A percentile compares a stretch with the other conserved stretches of the same genome.
These are phyloP conservation scores for Polygonum maritimum DNA, from an alignment of 148 eudicot species.

Conservation along the genomic window DNA sequence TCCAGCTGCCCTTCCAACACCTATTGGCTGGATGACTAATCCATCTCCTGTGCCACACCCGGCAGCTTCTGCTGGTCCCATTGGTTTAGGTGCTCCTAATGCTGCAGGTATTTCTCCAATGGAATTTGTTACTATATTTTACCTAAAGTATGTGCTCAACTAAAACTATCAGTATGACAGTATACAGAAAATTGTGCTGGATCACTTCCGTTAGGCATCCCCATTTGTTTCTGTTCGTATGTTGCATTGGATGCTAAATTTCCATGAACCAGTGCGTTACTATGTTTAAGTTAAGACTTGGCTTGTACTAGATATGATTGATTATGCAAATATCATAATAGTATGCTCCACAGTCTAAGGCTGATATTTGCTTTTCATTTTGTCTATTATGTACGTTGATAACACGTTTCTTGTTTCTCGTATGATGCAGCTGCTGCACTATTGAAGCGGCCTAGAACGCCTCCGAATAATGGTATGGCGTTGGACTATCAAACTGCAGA, in stretches of 20 bases:
- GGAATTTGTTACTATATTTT: neutral
- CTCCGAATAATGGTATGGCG: constrained; percentile 51
- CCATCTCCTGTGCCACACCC: constrained; percentile 75
- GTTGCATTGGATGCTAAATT: neutral
- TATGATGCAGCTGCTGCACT: constrained; percentile 35
- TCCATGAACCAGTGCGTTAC: neutral
- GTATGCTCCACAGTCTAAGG: neutral
- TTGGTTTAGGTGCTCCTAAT: constrained; percentile 58
- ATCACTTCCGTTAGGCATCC: neutral
- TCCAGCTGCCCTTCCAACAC: constrained; percentile 51
- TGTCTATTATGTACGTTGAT: neutral
- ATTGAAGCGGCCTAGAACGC: constrained; percentile 76
- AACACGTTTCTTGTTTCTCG: neutral
- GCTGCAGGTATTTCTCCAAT: constrained; percentile 32
- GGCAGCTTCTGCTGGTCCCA: constrained; percentile 73
- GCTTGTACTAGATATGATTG: neutral
- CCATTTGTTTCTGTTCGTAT: neutral
- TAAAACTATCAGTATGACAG: neutral
- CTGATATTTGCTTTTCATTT: neutral
- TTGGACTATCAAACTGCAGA: constrained; percentile 85
- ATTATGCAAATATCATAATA: neutral
- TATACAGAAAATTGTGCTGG: neutral
- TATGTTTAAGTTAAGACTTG: neutral
- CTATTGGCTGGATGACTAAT: constrained; percentile 90
- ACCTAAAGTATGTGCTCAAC: neutral